phyloP scores from a whole-genome alignment of 176 grass and related monocot genomes.

The Avena insularis region DNA sequence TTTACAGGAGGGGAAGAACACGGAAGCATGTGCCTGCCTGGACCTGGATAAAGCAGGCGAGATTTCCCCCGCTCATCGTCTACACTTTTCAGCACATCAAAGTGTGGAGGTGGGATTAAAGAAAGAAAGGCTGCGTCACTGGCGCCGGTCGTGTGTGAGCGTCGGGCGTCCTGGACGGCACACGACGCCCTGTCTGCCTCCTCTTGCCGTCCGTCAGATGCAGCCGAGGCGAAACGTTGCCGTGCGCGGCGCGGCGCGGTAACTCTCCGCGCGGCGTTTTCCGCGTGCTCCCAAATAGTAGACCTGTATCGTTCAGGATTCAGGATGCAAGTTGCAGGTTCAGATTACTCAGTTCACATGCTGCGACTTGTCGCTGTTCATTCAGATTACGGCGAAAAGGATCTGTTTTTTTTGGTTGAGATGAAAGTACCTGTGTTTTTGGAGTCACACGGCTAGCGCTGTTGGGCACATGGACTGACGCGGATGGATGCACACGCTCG shows the following conservation, averaged over 20 bases:
- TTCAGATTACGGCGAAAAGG: slow-evolving; percentile 19
- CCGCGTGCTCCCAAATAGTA: too few species aligned
- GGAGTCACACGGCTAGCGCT: background rate
- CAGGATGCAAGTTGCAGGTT: background rate
- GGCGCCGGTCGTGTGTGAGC: slow-evolving; percentile 9
- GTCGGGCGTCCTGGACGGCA: slow-evolving; percentile 38
- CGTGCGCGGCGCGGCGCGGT: background rate
- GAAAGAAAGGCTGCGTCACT: slow-evolving; percentile 16
- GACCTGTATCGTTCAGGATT: too few species aligned
- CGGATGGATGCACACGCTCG: background rate
- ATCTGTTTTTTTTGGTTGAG: background rate
- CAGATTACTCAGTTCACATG: background rate
- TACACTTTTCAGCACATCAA: slow-evolving; percentile 40
- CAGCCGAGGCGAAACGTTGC: slow-evolving; percentile 25
- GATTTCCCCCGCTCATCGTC: background rate
- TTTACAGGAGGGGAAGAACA: slow-evolving; percentile 44
- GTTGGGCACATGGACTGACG: slow-evolving; percentile 6
- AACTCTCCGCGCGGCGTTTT: too few species aligned
- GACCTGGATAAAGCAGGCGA: slow-evolving; percentile 34
- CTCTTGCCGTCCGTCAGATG: slow-evolving; percentile 33
- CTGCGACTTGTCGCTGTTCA: background rate
- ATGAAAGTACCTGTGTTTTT: background rate
- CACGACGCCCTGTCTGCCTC: slow-evolving; percentile 45
- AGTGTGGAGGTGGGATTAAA: slow-evolving; percentile 35
- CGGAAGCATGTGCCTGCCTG: background rate